Evolutionary conservation across 2,329 filamentous ascomycete species (phyloP).

Genomic region (Penicillium sp.): DNA sequence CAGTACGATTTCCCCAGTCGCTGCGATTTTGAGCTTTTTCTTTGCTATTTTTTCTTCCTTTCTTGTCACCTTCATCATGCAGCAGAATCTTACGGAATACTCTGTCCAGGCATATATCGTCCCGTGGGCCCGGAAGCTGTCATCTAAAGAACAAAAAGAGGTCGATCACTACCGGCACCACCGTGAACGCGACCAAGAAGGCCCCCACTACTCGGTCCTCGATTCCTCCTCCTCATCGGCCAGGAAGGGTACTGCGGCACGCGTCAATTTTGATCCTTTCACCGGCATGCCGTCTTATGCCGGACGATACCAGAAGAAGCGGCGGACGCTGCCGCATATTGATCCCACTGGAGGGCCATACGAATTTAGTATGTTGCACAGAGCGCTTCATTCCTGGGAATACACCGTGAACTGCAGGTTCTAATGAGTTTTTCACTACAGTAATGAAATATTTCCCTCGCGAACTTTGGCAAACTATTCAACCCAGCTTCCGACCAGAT

Average conservation of each 20-base stretch:
- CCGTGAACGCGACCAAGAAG: slow-evolving; percentile 58
- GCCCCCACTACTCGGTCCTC: slow-evolving; percentile 59
- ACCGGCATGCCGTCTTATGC: slow-evolving; percentile 62
- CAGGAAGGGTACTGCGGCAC: slow-evolving; percentile 45
- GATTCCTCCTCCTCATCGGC: slow-evolving; percentile 40
- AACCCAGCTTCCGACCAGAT: slow-evolving; percentile 44
- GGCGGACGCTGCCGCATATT: slow-evolving; percentile 55
- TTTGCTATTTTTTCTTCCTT: background rate
- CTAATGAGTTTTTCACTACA: slow-evolving; percentile 22
- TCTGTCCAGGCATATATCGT: slow-evolving; percentile 40
- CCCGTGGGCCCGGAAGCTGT: slow-evolving; percentile 34
- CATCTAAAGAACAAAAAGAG: slow-evolving; percentile 46
- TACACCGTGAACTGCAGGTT: background rate
- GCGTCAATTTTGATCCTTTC: slow-evolving; percentile 60
- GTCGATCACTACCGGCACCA: slow-evolving; percentile 53
- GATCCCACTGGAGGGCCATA: slow-evolving; percentile 50
- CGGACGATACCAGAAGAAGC: slow-evolving; percentile 58
- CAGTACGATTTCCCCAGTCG: slow-evolving; percentile 35
- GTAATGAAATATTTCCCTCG: slow-evolving; percentile 59
- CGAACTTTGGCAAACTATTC: slow-evolving; percentile 57
- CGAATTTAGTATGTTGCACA: slow-evolving; percentile 4
- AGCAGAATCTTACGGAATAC: background rate
- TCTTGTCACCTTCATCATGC: background rate
- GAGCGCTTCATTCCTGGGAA: background rate
- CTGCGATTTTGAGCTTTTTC: background rate